Conservation (phyloP, 306 rosid genomes). For the Urtica urens region DNA sequence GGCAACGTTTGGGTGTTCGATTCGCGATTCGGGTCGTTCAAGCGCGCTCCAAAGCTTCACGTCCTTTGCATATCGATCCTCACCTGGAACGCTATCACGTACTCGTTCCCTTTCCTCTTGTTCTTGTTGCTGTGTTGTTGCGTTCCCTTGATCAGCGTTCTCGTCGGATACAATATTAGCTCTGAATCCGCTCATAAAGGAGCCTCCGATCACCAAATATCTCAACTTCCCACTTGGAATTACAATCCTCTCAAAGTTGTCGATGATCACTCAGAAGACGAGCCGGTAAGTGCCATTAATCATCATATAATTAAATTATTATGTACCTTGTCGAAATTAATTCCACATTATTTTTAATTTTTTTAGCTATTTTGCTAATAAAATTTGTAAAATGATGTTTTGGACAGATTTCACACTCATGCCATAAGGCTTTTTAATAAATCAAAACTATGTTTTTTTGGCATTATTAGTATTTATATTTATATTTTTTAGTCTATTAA, state of each 20-base stretch:
- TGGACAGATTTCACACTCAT: too few relatives aligned
- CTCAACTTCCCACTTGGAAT: conserved; percentile 67
- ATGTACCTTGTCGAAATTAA: too few relatives aligned
- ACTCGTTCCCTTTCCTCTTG: conserved; percentile 91
- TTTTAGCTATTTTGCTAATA: too few relatives aligned
- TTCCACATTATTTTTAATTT: too few relatives aligned
- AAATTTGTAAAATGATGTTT: too few relatives aligned
- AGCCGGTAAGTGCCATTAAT: conserved; percentile 48
- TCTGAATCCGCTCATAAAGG: conserved; percentile 59
- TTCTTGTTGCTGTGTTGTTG: conserved; percentile 77
- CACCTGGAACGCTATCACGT: conserved; percentile 86
- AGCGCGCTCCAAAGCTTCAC: conserved; percentile 68
- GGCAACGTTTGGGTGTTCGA: conserved; percentile 93
- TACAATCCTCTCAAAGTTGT: conserved; percentile 36
- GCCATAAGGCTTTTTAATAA: too few relatives aligned
- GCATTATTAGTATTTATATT: too few relatives aligned
- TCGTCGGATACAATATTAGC: conserved; percentile 92
- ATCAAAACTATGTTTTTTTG: too few relatives aligned
- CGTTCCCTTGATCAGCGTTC: conserved; percentile 63
- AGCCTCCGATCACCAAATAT: conserved; percentile 80
- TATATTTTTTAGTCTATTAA: too few relatives aligned
- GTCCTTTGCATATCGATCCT: conserved; percentile 69
- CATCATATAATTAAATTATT: background rate
- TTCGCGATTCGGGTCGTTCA: conserved; percentile 70
- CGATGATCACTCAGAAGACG: too few relatives aligned